Conservation (phyloP, 495 filamentous ascomycete species). For the Recurvomyces mirabilis region DNA sequence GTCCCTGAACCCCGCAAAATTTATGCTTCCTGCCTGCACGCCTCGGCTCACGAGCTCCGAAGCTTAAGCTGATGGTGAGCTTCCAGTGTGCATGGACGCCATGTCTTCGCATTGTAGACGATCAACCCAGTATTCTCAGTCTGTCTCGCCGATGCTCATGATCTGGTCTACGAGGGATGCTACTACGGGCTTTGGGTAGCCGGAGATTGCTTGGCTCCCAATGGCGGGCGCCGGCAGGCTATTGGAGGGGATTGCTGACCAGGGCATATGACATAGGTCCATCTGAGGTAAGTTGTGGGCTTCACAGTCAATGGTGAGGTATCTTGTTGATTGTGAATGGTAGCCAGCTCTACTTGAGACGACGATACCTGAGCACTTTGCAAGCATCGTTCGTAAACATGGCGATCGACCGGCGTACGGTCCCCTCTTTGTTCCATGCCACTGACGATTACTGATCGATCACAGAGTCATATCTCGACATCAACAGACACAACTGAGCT, state of each 20-base stretch:
- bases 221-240: neutral
- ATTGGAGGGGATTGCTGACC: slow-evolving; percentile 18
- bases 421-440: slow-evolving; percentile 19
- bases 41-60: no score
- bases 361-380: slow-evolving; percentile 76
- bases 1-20: no score
- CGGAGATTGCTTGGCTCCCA: neutral
- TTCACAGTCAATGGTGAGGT: neutral
- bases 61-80: no score
- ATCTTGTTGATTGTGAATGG: neutral
- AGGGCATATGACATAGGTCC: slow-evolving; percentile 29
- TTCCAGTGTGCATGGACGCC: no score
- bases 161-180: slow-evolving; percentile 5
- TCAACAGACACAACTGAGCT: slow-evolving; percentile 55
- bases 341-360: slow-evolving; percentile 62
- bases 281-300: slow-evolving; percentile 21
- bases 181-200: slow-evolving; percentile 13
- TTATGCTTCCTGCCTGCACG: no score
- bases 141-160: neutral
- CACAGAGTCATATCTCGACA: slow-evolving; percentile 54
- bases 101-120: no score
- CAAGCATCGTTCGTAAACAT: slow-evolving; percentile 51
- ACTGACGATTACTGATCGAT: neutral
- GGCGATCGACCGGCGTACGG: slow-evolving; percentile 68
- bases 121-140: no score